Conservation (phyloP, 2,329 filamentous ascomycete species). For the Colletotrichum sp. region DNA sequence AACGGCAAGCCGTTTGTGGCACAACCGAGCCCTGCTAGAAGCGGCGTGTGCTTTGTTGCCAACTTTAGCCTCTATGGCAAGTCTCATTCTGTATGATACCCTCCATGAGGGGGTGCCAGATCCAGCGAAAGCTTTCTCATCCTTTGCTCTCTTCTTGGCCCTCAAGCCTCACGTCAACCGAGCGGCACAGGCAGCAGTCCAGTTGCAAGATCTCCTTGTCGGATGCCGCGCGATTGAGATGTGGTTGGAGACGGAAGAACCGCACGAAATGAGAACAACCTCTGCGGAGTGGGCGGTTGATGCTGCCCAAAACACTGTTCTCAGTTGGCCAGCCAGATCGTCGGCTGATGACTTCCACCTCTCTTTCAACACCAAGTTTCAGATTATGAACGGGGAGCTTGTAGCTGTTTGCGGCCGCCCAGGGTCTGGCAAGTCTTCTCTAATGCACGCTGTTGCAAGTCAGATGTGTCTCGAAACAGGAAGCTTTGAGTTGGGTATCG, state of each 20-base stretch:
- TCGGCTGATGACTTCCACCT: background rate
- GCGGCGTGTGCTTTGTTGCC: background rate
- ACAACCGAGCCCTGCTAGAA: background rate
- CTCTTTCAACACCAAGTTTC: background rate
- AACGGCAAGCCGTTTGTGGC: background rate
- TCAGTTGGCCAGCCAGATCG: background rate
- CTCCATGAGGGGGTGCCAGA: background rate
- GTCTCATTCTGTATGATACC: background rate
- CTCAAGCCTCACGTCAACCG: background rate
- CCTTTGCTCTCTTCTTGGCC: background rate
- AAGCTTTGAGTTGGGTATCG: background rate
- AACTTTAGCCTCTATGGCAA: background rate
- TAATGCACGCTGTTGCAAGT: background rate
- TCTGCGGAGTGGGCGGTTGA: background rate
- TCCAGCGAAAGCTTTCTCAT: background rate
- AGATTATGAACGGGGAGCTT: background rate
- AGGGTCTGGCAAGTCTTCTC: background rate
- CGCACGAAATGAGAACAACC: background rate
- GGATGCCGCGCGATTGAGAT: background rate
- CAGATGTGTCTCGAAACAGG: background rate
- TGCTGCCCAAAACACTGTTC: background rate
- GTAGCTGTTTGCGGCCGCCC: background rate
- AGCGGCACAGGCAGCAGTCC: background rate
- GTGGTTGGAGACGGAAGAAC: background rate
- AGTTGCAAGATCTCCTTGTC: background rate